phyloP scores from a whole-genome alignment of 2,329 filamentous ascomycete genomes.

The Ophioceras dolichostomum region DNA sequence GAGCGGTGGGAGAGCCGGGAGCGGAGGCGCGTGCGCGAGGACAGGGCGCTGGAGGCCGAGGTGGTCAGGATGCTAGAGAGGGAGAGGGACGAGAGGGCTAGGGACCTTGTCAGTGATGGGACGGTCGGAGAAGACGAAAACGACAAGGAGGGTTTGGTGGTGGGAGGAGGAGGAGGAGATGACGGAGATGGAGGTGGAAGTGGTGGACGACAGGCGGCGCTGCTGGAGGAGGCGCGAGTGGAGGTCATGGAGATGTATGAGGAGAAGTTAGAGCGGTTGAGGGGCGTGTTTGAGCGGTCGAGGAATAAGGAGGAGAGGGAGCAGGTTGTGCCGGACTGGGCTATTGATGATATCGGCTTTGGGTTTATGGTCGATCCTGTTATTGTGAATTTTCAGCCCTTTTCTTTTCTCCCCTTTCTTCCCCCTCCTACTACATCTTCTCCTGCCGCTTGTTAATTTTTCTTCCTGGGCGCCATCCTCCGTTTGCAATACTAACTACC shows the following conservation, averaged over 20 bases:
- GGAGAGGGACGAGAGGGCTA: constrained; percentile 34
- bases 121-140: too few species aligned
- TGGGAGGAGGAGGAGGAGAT: too few species aligned
- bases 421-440: background rate
- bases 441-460: too few species aligned
- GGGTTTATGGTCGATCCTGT: constrained; percentile 62
- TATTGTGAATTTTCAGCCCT: constrained; percentile 24
- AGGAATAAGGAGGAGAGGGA: constrained; percentile 28
- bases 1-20: constrained; percentile 74
- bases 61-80: constrained; percentile 37
- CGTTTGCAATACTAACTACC: too few species aligned
- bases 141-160: too few species aligned
- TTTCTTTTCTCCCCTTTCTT: background rate
- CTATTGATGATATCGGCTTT: constrained; percentile 66
- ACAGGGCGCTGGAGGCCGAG: constrained; percentile 46
- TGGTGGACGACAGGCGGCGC: constrained; percentile 19
- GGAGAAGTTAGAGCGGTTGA: constrained; percentile 30
- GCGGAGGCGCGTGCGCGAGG: constrained; percentile 40
- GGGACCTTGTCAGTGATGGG: too few species aligned
- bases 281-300: constrained; percentile 39
- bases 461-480: too few species aligned
- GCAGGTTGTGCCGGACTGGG: constrained; percentile 60
- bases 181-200: too few species aligned
- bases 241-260: constrained; percentile 35
- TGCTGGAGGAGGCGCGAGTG: constrained; percentile 32